phyloP scores from a whole-genome alignment of 148 eudicot genomes.

The Chenopodium suecicum region DNA sequence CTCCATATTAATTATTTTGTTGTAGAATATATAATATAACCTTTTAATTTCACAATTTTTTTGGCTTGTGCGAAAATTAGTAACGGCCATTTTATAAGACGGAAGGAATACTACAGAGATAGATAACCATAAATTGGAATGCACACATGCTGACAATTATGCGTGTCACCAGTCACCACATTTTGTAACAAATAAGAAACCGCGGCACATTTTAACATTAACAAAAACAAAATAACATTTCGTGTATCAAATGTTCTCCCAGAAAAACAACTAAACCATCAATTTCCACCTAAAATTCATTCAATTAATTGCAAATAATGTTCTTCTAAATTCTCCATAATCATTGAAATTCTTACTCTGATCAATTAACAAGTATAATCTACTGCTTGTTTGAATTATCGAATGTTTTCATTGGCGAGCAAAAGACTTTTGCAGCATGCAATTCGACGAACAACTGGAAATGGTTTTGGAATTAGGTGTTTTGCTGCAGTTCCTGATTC shows the following conservation, averaged over 20 bases:
- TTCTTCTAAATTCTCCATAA: not conserved
- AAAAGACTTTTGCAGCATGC: constrained; percentile 26
- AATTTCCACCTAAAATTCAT: not conserved
- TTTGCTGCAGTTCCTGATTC: constrained; percentile 46
- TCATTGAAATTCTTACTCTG: not conserved
- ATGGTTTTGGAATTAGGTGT: constrained; percentile 27
- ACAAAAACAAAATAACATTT: not conserved
- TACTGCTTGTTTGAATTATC: not conserved
- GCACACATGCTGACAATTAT: too few species aligned
- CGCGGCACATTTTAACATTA: not conserved
- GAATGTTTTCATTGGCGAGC: constrained; percentile 26
- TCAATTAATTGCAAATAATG: not conserved
- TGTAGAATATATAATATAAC: too few species aligned
- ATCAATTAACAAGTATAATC: not conserved
- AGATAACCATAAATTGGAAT: too few species aligned
- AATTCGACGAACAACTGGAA: not conserved
- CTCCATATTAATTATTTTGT: too few species aligned
- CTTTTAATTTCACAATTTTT: too few species aligned
- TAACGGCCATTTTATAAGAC: too few species aligned
- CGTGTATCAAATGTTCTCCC: not conserved
- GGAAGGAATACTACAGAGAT: too few species aligned
- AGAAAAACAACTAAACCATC: not conserved
- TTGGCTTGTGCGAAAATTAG: too few species aligned
- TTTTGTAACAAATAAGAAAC: not conserved
- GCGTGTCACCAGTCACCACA: not conserved